Percentiles rank a stretch among this genome's conserved stretches.
Conservation (phyloP, 1,139 yeast species). For the Nakaseomyces delphensis region DNA sequence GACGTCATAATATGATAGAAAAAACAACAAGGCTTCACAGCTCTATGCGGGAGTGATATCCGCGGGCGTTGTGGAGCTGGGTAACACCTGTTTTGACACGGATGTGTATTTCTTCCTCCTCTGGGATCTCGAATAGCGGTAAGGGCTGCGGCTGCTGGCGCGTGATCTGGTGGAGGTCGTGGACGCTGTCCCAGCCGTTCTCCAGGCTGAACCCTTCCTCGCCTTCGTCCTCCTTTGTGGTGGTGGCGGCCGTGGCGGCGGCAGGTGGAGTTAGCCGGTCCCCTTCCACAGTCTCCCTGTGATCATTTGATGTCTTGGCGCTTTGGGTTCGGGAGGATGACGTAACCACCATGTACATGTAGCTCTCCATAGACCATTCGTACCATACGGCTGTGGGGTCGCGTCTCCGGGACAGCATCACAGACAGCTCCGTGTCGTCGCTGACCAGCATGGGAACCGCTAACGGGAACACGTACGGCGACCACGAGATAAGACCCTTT, state of each 20-base stretch:
- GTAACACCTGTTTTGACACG: conserved; percentile 39
- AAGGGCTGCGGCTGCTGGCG: conserved; percentile 5
- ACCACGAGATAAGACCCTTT: conserved; percentile 54
- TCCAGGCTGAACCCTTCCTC: conserved; percentile 2
- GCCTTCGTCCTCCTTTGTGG: too few species aligned
- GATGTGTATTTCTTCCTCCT: conserved; percentile 32
- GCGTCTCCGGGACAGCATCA: conserved; percentile 36
- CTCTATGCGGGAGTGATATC: conserved; percentile 16
- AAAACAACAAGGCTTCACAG: too few species aligned
- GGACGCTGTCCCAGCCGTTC: conserved; percentile 30
- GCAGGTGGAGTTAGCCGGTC: too few species aligned
- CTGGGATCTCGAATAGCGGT: conserved; percentile 14
- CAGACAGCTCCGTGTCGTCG: conserved; percentile 46
- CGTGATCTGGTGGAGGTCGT: conserved; percentile 27
- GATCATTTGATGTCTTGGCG: too few species aligned
- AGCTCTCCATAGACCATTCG: conserved; percentile 59
- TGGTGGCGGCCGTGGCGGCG: too few species aligned
- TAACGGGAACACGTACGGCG: conserved; percentile 69
- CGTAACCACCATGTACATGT: conserved; percentile 36
- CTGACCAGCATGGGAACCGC: conserved; percentile 41
- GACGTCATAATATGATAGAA: too few species aligned
- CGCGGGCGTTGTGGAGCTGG: conserved; percentile 39
- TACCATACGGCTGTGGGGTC: conserved; percentile 51
- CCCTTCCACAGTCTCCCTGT: too few species aligned
- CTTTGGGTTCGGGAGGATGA: too few species aligned